Base-by-base conservation (phyloP, 306 rosid species). In the Abrus pulchellus region DNA sequence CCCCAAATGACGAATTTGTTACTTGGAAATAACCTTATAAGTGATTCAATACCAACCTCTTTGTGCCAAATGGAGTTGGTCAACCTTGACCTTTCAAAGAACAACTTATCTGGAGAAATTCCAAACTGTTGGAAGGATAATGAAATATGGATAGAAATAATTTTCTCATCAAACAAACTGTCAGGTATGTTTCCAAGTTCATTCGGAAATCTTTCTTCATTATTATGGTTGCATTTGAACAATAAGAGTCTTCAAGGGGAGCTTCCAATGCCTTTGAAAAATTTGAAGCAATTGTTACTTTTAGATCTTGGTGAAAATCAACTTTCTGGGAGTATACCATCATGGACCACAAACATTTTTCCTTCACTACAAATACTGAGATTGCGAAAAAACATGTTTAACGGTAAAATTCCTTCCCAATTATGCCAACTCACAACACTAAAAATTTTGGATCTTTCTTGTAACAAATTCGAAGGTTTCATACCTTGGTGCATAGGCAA, bases 281-380 rank as follows among this genome's bases (percentile, higher is more conserved):
- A 65, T 7, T 70, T 57, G 29, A 1, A 10, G 0, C 1, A 9
- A 0, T 13, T 87, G 50, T 0, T 4, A 0, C 27, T 71, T 5
- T 30, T 87, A 1, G 85, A 87, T 54, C 29, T 67, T 4, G 80
- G 84, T 3, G 61, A 66, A 5, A 87, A 82, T 55, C n/a, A 79
- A 50, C 5, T 87, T 0, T 61, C 33, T 1, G 86, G 86, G 1
- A 52, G 1, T 5, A 60, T 84, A 59, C 86, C 88, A 20, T 8
- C 48, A 38, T 79, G 82, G 82, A 66, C 77, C 1, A 13, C 32
- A 0, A 1, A 40, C 44, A 38, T 29, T 0, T 27, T 57, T n/a
- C 29, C 73, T 9, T 0, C 4, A 3, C 7, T 87, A 5, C 67
- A 53, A 27, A 9, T 70, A 50, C 85, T 87, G 6, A 79, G 38